phyloP scores from a whole-genome alignment of 2,329 filamentous ascomycete species.

The Aspergillus calidoustus region DNA sequence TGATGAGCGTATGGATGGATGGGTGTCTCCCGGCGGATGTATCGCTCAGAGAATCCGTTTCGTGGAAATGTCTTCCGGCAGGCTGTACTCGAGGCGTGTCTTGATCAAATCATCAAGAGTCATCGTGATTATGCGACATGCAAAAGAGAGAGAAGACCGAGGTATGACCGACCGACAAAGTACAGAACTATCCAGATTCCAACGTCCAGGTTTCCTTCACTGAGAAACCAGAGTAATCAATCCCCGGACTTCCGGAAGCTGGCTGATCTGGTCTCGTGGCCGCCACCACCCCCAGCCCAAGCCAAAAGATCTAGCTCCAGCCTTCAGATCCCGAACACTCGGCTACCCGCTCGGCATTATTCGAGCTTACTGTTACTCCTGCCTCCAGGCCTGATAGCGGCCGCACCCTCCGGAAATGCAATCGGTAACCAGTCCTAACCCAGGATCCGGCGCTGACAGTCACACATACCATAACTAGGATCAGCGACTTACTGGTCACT shows the following conservation, averaged over 20 bases:
- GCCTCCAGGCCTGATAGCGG: too few relatives aligned
- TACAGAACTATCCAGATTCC: not conserved
- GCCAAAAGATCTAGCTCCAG: not conserved
- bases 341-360: slow-evolving; percentile 2
- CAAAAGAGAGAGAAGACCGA: not conserved
- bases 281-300: not conserved
- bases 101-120: not conserved
- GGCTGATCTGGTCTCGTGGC: not conserved
- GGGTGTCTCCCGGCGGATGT: not conserved
- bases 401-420: not conserved
- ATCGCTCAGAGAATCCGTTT: not conserved
- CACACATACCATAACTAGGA: not conserved
- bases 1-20: not conserved
- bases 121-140: not conserved
- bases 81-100: not conserved
- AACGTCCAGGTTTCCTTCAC: too few relatives aligned
- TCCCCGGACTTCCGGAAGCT: not conserved
- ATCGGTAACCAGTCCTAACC: not conserved
- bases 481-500: too few relatives aligned
- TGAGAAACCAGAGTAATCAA: not conserved
- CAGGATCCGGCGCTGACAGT: not conserved
- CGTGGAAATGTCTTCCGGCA: not conserved
- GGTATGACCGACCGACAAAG: not conserved
- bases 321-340: not conserved
- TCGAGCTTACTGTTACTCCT: not conserved